Evolutionary conservation across 2,329 filamentous ascomycete genomes (phyloP).

Genomic region (Neurospora crassa): DNA sequence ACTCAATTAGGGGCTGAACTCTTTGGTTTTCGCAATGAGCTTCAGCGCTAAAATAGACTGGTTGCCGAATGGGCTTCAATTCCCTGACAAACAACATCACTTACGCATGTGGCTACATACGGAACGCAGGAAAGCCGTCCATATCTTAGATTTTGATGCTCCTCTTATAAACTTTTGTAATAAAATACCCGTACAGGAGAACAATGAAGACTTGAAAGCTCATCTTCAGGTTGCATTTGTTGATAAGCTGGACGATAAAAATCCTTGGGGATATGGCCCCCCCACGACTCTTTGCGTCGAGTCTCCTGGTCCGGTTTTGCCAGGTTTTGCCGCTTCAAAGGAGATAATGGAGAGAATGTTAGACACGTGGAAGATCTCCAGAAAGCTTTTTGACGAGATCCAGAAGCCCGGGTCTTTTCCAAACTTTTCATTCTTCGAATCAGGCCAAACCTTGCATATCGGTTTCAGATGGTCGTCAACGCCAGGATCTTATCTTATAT

Average conservation of each 20-base stretch:
- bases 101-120: neutral
- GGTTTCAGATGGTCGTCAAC: neutral
- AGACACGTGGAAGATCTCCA: neutral
- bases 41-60: neutral
- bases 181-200: neutral
- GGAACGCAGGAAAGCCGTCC: fast-evolving
- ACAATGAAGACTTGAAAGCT: neutral
- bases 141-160: fast-evolving
- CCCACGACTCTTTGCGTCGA: neutral
- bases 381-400: fast-evolving
- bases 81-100: neutral
- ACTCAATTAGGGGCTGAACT: neutral
- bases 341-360: neutral
- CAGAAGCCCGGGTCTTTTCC: neutral
- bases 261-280: neutral
- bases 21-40: neutral
- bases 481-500: neutral
- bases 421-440: neutral
- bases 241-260: fast-evolving
- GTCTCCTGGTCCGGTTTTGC: neutral
- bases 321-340: neutral
- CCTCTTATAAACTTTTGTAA: neutral
- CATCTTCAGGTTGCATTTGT: neutral
- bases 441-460: neutral
- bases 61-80: neutral